Evolutionary conservation across 1,139 yeast genomes (phyloP).

Genomic region (Pichia kudriavzevii): DNA sequence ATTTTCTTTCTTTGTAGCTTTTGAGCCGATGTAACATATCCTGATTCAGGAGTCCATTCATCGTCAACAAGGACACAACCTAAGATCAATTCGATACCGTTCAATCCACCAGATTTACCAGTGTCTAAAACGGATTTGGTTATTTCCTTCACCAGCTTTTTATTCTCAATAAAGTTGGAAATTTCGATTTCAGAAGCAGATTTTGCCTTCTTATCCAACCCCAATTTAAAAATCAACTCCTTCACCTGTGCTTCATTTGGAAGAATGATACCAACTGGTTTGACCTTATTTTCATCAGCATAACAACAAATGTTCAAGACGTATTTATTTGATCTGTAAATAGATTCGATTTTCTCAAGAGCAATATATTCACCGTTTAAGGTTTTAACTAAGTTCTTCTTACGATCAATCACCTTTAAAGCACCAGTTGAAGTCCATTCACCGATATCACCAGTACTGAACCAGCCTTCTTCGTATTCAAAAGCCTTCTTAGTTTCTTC

Average conservation of each 20-base stretch:
- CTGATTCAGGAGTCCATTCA: constrained; percentile 98
- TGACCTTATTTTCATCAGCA: constrained; percentile 79
- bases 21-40: constrained; percentile 90
- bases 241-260: constrained; percentile 68
- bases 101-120: constrained; percentile 73
- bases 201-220: constrained; percentile 34
- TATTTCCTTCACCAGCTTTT: constrained; percentile 49
- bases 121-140: constrained; percentile 58
- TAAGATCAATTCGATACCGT: constrained; percentile 77
- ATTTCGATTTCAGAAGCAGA: constrained; percentile 37
- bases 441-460: constrained; percentile 95
- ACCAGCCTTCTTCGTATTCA: constrained; percentile 82
- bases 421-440: constrained; percentile 83
- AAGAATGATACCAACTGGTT: constrained; percentile 86
- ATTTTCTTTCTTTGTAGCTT: constrained; percentile 93
- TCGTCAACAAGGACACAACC: constrained; percentile 75
- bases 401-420: constrained; percentile 82
- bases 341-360: constrained; percentile 80
- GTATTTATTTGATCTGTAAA: constrained; percentile 73
- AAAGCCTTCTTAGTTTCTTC: constrained; percentile 75
- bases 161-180: constrained; percentile 48
- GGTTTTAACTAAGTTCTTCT: constrained; percentile 93
- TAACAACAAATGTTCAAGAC: constrained; percentile 84
- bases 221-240: constrained; percentile 48
- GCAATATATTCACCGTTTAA: constrained; percentile 97